Evolutionary conservation across 2,329 filamentous ascomycete genomes (phyloP).

Genomic region (Alternaria dauci): DNA sequence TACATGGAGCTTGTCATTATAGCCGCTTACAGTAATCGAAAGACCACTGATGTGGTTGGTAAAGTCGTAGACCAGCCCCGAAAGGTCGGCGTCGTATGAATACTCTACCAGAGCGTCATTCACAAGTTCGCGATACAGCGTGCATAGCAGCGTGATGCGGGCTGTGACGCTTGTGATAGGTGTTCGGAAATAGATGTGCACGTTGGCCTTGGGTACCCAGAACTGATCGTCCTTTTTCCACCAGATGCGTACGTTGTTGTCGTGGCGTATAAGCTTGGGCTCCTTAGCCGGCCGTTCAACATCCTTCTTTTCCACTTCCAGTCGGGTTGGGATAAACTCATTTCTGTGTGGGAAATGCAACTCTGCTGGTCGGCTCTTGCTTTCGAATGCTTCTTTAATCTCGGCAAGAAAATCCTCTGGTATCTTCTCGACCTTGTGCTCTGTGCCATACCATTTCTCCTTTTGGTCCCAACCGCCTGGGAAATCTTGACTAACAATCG

Average conservation of each 20-base stretch:
- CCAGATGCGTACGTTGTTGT: slow-evolving; percentile 83
- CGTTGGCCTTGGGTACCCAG: slow-evolving; percentile 94
- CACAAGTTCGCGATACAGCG: slow-evolving; percentile 84
- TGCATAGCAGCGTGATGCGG: slow-evolving; percentile 78
- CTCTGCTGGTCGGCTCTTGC: slow-evolving; percentile 69
- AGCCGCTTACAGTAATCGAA: slow-evolving; percentile 82
- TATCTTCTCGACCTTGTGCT: slow-evolving; percentile 85
- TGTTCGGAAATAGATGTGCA: slow-evolving; percentile 81
- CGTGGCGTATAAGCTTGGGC: slow-evolving; percentile 86
- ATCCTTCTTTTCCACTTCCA: slow-evolving; percentile 95
- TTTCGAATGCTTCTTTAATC: slow-evolving; percentile 70
- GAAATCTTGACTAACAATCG: slow-evolving; percentile 81
- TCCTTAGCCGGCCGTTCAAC: slow-evolving; percentile 75
- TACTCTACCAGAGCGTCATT: slow-evolving; percentile 90
- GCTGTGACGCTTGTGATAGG: slow-evolving; percentile 82
- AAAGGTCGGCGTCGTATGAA: slow-evolving; percentile 93
- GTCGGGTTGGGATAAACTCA: slow-evolving; percentile 91
- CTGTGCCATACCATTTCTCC: slow-evolving; percentile 98
- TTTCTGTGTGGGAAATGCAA: slow-evolving; percentile 92
- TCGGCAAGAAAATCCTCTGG: slow-evolving; percentile 76
- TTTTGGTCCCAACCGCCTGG: slow-evolving; percentile 86
- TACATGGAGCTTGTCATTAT: slow-evolving; percentile 95
- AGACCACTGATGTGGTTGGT: slow-evolving; percentile 75
- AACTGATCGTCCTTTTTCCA: slow-evolving; percentile 99
- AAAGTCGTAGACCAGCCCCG: slow-evolving; percentile 86